A percentile compares a stretch with the other conserved stretches of the same genome.
Evolutionary conservation across 1,139 yeast genomes (phyloP).

Genomic region (Protomyces pachydermus): DNA sequence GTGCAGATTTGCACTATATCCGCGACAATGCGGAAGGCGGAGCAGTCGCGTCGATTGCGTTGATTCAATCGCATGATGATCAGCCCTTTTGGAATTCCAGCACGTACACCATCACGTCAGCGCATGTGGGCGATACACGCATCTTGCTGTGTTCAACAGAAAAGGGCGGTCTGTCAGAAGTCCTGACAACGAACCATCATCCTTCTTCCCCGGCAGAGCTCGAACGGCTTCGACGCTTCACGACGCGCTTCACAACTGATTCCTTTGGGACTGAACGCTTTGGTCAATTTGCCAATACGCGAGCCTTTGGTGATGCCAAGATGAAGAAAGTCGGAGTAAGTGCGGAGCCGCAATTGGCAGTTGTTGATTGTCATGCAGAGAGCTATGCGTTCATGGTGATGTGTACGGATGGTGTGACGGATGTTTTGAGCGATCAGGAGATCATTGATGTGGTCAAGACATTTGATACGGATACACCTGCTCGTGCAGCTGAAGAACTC

Average conservation of each 20-base stretch:
- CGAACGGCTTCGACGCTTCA: slow-evolving; percentile 60
- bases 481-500: slow-evolving; percentile 77
- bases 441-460: slow-evolving; percentile 77
- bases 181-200: slow-evolving; percentile 76
- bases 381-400: slow-evolving; percentile 62
- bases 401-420: slow-evolving; percentile 83
- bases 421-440: slow-evolving; percentile 79
- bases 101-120: slow-evolving; percentile 68
- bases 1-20: slow-evolving; percentile 51
- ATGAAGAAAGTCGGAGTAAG: slow-evolving; percentile 80
- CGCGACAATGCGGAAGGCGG: slow-evolving; percentile 72
- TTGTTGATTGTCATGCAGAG: slow-evolving; percentile 45
- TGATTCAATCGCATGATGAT: slow-evolving; percentile 51
- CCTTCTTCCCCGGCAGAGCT: slow-evolving; percentile 80
- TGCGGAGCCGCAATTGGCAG: slow-evolving; percentile 84
- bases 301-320: slow-evolving; percentile 79
- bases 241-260: slow-evolving; percentile 75
- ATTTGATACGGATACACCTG: slow-evolving; percentile 62
- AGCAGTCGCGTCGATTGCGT: slow-evolving; percentile 52
- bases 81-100: slow-evolving; percentile 64
- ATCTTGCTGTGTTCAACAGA: slow-evolving; percentile 69
- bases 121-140: slow-evolving; percentile 93
- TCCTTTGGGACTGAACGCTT: slow-evolving; percentile 91
- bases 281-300: slow-evolving; percentile 78
- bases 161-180: slow-evolving; percentile 67